Conservation (phyloP, 116 monocot genomes). For the Zostera marina region DNA sequence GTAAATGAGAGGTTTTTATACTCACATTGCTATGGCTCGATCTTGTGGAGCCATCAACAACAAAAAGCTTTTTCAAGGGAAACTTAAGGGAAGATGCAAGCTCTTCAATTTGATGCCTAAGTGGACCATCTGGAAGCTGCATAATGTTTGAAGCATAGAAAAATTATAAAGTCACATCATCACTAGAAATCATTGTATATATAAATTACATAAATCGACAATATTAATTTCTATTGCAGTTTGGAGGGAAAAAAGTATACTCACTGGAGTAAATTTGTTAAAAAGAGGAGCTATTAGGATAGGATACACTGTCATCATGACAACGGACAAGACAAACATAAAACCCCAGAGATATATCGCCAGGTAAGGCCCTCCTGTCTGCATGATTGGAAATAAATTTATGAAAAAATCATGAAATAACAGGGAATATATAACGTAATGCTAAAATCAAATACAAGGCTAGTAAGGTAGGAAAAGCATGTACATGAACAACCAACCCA, state of each 20-base stretch:
- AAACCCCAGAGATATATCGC: constrained; percentile 94
- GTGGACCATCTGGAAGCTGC: constrained; percentile 83
- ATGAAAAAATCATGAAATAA: background rate
- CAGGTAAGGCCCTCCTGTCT: constrained; percentile 97
- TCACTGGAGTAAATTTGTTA: constrained; percentile 96
- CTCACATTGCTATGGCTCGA: constrained; percentile 96
- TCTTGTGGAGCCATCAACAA: constrained; percentile 95
- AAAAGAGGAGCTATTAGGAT: constrained; percentile 87
- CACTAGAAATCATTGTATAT: background rate
- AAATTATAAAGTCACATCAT: background rate
- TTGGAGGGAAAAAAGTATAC: constrained; percentile 9
- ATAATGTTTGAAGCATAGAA: constrained; percentile 3
- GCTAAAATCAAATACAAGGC: too few species aligned
- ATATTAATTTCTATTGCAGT: background rate
- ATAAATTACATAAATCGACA: background rate
- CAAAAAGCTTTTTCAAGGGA: constrained; percentile 94
- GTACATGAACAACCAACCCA: constrained; percentile 4
- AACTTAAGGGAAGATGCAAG: constrained; percentile 75
- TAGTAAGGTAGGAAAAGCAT: background rate
- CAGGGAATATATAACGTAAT: background rate
- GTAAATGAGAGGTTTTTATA: constrained; percentile 2
- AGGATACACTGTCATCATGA: constrained; percentile 92
- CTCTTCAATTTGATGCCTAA: constrained; percentile 78
- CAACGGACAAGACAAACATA: constrained; percentile 71
- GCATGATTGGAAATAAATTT: constrained; percentile 6